Conservation (phyloP, 106 monocot genomes). For the Phalaenopsis aphrodite region DNA sequence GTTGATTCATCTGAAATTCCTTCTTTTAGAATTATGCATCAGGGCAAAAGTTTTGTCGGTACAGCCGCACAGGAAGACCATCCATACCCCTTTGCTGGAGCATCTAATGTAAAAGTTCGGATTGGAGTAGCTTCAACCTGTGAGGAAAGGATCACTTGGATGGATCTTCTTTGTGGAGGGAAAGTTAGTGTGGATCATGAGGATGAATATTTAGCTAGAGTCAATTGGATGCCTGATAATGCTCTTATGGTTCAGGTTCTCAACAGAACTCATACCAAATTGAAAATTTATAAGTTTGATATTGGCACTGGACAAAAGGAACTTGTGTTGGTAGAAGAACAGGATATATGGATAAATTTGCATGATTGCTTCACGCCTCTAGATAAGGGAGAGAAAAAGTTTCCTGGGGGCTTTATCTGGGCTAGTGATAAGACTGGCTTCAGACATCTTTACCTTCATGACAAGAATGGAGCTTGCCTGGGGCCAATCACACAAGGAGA, state of each 20-base stretch:
- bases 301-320: constrained; percentile 56
- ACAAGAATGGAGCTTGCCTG: constrained; percentile 58
- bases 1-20: constrained; percentile 82
- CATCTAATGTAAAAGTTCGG: constrained; percentile 73
- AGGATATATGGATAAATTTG: constrained; percentile 68
- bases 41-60: constrained; percentile 78
- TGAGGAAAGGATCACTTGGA: constrained; percentile 62
- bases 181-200: constrained; percentile 18
- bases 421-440: constrained; percentile 94
- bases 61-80: constrained; percentile 93
- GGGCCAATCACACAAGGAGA: constrained; percentile 90
- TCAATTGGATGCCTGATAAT: constrained; percentile 83
- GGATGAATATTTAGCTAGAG: constrained; percentile 92
- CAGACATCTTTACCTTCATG: constrained; percentile 91
- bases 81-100: constrained; percentile 92
- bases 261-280: constrained; percentile 68
- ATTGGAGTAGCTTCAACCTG: constrained; percentile 57
- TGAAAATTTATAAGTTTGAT: constrained; percentile 73
- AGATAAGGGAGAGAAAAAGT: constrained; percentile 48
- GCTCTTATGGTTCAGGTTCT: constrained; percentile 70
- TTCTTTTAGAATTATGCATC: constrained; percentile 97
- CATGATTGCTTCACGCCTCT: constrained; percentile 94
- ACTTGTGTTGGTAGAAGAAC: constrained; percentile 60
- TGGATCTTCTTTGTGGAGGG: constrained; percentile 86
- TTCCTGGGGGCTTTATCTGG: constrained; percentile 76